Percentiles rank a stretch among this genome's conserved stretches.
phyloP scores from a whole-genome alignment of 2,329 filamentous ascomycete species.

The Epichloe scottii region DNA sequence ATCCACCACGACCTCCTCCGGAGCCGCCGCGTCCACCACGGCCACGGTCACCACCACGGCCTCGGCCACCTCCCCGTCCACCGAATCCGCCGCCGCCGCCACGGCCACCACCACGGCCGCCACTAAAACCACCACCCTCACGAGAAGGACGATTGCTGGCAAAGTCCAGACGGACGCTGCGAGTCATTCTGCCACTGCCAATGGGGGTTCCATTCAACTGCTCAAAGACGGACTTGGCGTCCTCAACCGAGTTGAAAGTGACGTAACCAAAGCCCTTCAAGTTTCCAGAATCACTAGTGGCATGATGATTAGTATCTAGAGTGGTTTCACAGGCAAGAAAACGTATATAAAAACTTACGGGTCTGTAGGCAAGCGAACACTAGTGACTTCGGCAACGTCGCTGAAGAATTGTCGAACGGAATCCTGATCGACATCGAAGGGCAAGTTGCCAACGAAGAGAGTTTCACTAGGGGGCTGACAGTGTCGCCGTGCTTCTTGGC shows the following conservation, averaged over 20 bases:
- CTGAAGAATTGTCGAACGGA: slow-evolving; percentile 61
- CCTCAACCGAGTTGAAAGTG: slow-evolving; percentile 68
- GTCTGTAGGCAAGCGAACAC: slow-evolving; percentile 81
- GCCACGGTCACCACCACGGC: slow-evolving; percentile 16
- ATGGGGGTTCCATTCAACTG: slow-evolving; percentile 54
- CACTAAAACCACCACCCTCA: slow-evolving; percentile 38
- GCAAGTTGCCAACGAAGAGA: slow-evolving; percentile 83
- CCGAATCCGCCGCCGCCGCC: slow-evolving; percentile 28
- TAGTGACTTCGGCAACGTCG: slow-evolving; percentile 57
- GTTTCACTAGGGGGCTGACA: slow-evolving; percentile 73
- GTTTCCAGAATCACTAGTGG: slow-evolving; percentile 56
- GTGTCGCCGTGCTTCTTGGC: slow-evolving; percentile 65
- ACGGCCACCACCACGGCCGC: slow-evolving; percentile 40
- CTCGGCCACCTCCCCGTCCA: slow-evolving; percentile 30
- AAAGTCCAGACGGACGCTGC: slow-evolving; percentile 73
- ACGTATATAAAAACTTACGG: slow-evolving; percentile 33
- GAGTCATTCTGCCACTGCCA: slow-evolving; percentile 54
- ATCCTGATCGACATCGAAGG: slow-evolving; percentile 72
- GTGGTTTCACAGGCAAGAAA: background rate
- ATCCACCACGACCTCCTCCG: slow-evolving; percentile 38
- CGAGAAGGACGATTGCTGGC: slow-evolving; percentile 53
- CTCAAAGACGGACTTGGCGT: slow-evolving; percentile 64
- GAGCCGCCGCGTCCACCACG: slow-evolving; percentile 38
- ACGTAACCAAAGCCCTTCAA: slow-evolving; percentile 93
- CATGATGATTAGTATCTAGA: background rate